These are phyloP conservation scores for Golubevia sp. DNA, from an alignment of 1,284 basidiomycete genomes.

Conservation along the genomic window DNA sequence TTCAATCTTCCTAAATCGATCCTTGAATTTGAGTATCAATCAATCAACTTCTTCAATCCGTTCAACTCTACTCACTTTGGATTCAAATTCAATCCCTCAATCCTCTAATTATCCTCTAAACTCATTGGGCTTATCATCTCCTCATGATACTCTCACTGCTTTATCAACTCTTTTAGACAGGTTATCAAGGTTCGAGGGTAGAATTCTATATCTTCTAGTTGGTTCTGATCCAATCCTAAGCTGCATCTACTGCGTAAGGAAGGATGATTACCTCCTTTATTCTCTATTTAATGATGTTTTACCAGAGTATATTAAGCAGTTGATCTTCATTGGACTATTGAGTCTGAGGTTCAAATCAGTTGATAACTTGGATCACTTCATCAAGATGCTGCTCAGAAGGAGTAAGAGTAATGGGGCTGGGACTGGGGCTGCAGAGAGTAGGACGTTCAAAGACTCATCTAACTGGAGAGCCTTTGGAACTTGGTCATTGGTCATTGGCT, in stretches of 20 bases:
- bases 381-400: no score
- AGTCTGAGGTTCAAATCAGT: not conserved
- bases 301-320: not conserved
- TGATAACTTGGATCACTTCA: not conserved
- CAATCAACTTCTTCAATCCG: no score
- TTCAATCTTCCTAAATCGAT: not conserved
- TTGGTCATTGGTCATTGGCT: no score
- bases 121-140: not conserved
- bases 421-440: not conserved
- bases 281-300: not conserved
- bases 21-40: no score
- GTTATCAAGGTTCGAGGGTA: not conserved
- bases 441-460: no score
- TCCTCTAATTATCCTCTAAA: not conserved
- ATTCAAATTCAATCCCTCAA: not conserved
- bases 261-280: not conserved
- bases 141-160: not conserved
- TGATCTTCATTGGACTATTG: not conserved
- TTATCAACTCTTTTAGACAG: not conserved
- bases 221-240: not conserved
- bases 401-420: not conserved
- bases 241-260: not conserved
- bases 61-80: no score
- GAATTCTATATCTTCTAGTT: not conserved
- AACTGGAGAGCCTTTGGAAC: no score